Base-by-base conservation (phyloP, 345 rosid genomes). In the Hypericum androsaemum region DNA sequence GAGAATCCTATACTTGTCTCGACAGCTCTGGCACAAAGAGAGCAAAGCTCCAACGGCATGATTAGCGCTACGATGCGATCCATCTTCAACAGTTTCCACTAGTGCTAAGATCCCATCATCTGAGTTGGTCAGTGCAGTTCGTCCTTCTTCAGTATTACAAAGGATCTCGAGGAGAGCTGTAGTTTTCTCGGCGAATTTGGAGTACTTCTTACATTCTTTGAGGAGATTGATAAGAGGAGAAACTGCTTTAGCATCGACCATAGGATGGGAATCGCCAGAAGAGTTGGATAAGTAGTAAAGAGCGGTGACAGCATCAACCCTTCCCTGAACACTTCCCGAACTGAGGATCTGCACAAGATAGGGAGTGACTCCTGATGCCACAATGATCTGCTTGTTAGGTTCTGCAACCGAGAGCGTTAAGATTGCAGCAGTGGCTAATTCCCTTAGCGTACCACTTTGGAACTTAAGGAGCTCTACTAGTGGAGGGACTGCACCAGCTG, bases 81-180 rank as follows among this genome's bases (percentile, higher is more conserved):
- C 94, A 50, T 84, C 83, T 71, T 84, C 94, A 15, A 84, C 68
- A 6, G 85, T 81, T 73, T 79, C 94, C 6, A 84, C 88, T 62
- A 84, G 45, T 47, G 86, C 74, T 53, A 84, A 68, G 52, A 84
- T 81, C 66, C 83, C 88, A 55, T 66, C 77, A 60, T 73, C 76
- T 39, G 77, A 65, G 47, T 57, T 47, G 10, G 72, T 68, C 58
- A 84, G 75, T 32, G 94, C 88, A 14, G 17, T 60, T 51, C 68
- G 74, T 7, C 94, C 94, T 41, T 84, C 94, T 61, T 84, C 84
- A n/a, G 82, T 75, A 35, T 69, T 65, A 13, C 76, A 77, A 56
- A 81, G 71, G 70, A 81, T 72, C 64, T 81, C 86, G 39, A 84
- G 78, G 32, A 84, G 54, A 12, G 79, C 82, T 12, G 88, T 75